Base-by-base conservation (phyloP, 2,329 filamentous ascomycete species). In the Diaporthe sp. region DNA sequence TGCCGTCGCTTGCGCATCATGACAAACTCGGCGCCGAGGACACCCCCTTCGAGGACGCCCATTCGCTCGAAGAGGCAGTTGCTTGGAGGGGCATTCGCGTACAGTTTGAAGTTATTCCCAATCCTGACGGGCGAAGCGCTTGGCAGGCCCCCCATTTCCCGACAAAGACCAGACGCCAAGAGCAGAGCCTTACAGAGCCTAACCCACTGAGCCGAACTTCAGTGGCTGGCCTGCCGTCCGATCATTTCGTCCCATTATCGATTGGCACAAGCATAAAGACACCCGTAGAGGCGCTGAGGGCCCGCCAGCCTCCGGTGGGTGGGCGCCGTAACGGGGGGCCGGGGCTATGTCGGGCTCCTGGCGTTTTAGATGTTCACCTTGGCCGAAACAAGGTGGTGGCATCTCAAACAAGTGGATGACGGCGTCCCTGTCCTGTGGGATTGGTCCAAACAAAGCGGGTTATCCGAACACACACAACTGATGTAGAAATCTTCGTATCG, bases 371-470 rank as follows among this genome's bases (percentile, higher is more conserved):
- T 68, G 13, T 68, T 52, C 64, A 68, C 30, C 64, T 68, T 54
- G 64, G 64, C 64, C 64, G 64, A 68, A 68, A 68, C 64, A 68
- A 68, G 64, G 64, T 54, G 33, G 64, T 68, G 64, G n/a, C 64
- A 68, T 68, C 64, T 68, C 64, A 68, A 68, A 68, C 64, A 52
- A 15, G 47, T 68, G 64, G 47, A 68, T 68, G 45, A 68, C 64
- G 64, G 64, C 17, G 64, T 68, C 47, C 64, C 33, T 68, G 64
- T 40, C 17, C 33, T 10, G 64, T 38, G 30, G 64, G 15, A 68
- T 54, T 40, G 64, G 8, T 68, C 47, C 64, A 40, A 67, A 67
- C n/a, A 38, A 13, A 7, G 15, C 45, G 30, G 45, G 22, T 38
- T 40, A 38, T 52, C 64, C 30, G 64, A 67, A 52, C 42, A 25